Evolutionary conservation across 1,139 yeast genomes (phyloP), one percentile per base, ranked within the genome.

Genomic region (Meyerozyma sp.): DNA sequence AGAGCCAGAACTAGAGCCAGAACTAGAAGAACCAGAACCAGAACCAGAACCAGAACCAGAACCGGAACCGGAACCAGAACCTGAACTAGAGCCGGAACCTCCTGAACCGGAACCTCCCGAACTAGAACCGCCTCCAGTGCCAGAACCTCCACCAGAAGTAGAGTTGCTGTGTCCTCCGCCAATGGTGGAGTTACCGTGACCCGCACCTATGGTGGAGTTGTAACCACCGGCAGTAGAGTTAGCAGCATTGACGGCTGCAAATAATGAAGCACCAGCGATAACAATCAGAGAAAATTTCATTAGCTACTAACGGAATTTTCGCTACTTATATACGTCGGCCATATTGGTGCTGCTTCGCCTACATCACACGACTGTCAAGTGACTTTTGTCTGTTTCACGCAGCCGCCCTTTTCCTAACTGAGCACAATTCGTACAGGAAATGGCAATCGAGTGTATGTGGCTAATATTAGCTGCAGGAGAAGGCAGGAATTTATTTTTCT

Each of bases 361-460:
- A 16, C n/a, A 34, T 34, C 37, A 34, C 37, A 34, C 37, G 37
- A 18, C 16, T 20, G n/a, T 34, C 37, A 34, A 34, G 37, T 34
- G 37, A 34, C 37, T 5, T 34, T n/a, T 10, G 26, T 34, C 20
- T 16, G 16, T 30, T 30, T 30, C 16, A 13, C 20, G 34, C 34
- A 6, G 16, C 34, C 34, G 20, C 9, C 14, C 23, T 3, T 30
- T 30, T 13, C 34, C 34, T 13, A 30, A 30, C 34, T 11, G 34
- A 16, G 34, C 34, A 30, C 16, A 14, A 30, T 13, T 6, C 10
- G 29, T 27, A 27, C 29, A 27, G 29, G 29, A 27, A 27, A 21
- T 10, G 29, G 29, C 29, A 27, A 27, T 27, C 29, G 13, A 27
- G 5, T n/a, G 18, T 16, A 16, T 10, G 29, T 27, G 18, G 18